A percentile compares a stretch with the other conserved stretches of the same genome.
Conservation (phyloP, 805 yeast genomes). For the Lipomyces sp. region DNA sequence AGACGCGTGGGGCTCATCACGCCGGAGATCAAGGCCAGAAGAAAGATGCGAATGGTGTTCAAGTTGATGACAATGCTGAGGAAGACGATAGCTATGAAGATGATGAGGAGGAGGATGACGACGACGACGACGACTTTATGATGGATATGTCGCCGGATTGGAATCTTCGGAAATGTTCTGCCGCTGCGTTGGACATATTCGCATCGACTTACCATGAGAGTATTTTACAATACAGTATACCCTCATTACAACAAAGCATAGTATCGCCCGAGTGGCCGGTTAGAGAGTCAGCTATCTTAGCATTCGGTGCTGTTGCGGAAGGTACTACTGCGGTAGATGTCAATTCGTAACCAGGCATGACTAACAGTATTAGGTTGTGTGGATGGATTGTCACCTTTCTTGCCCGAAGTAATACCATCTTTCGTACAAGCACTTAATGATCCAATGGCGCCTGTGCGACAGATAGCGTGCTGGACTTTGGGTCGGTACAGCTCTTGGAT, state of each 20-base stretch:
- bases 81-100: constrained; percentile 57
- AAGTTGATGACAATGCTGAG: constrained; percentile 44
- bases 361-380: constrained; percentile 52
- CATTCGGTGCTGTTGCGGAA: constrained; percentile 92
- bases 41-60: constrained; percentile 34
- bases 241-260: constrained; percentile 73
- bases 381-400: constrained; percentile 64
- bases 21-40: constrained; percentile 28
- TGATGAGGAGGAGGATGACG: constrained; percentile 73
- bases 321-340: constrained; percentile 49
- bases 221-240: constrained; percentile 70
- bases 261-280: constrained; percentile 80
- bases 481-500: constrained; percentile 87
- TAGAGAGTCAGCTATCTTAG: constrained; percentile 90
- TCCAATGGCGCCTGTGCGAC: constrained; percentile 73
- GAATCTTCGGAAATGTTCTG: constrained; percentile 92
- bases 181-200: constrained; percentile 85
- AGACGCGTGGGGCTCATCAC: constrained; percentile 55
- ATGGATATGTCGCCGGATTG: constrained; percentile 58
- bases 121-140: constrained; percentile 62
- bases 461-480: constrained; percentile 94
- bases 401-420: constrained; percentile 83
- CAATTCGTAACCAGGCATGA: neutral
- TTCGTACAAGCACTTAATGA: constrained; percentile 80
- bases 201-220: constrained; percentile 70